Evolutionary conservation across 1,139 yeast species (phyloP).

Genomic region (Candida sp.): DNA sequence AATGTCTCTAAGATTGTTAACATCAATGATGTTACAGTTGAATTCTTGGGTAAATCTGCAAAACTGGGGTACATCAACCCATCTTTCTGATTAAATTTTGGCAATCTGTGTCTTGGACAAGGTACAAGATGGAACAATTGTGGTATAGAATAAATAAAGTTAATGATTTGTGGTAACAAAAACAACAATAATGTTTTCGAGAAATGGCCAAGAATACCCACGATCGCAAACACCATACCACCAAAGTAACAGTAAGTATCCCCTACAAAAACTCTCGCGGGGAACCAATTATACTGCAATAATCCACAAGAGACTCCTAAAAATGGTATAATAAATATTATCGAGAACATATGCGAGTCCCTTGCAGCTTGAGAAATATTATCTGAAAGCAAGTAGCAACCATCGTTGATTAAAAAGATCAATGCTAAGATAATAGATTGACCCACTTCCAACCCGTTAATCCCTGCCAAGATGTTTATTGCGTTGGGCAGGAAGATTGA

Average conservation of each 20-base stretch:
- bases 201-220: conserved; percentile 94
- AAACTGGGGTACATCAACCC: conserved; percentile 73
- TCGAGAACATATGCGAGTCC: conserved; percentile 81
- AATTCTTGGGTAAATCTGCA: conserved; percentile 22
- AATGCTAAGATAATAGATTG: conserved; percentile 79
- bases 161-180: conserved; percentile 86
- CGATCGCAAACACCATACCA: conserved; percentile 98
- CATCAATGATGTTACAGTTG: conserved; percentile 19
- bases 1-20: conserved; percentile 37
- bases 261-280: conserved; percentile 93
- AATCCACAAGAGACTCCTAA: conserved; percentile 81
- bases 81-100: conserved; percentile 63
- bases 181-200: conserved; percentile 86
- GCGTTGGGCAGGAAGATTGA: conserved; percentile 95
- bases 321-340: conserved; percentile 79
- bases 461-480: conserved; percentile 94
- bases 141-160: conserved; percentile 85
- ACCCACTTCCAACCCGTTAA: conserved; percentile 95
- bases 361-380: conserved; percentile 54
- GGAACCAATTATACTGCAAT: conserved; percentile 81
- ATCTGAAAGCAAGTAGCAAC: conserved; percentile 54
- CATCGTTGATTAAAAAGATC: conserved; percentile 72
- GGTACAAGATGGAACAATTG: conserved; percentile 84
- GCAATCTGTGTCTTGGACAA: conserved; percentile 95
- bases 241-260: conserved; percentile 98